Percentiles rank a stretch among this genome's conserved stretches.
Conservation (phyloP, 495 filamentous ascomycete species). For the Beverwykella pulmonaria region DNA sequence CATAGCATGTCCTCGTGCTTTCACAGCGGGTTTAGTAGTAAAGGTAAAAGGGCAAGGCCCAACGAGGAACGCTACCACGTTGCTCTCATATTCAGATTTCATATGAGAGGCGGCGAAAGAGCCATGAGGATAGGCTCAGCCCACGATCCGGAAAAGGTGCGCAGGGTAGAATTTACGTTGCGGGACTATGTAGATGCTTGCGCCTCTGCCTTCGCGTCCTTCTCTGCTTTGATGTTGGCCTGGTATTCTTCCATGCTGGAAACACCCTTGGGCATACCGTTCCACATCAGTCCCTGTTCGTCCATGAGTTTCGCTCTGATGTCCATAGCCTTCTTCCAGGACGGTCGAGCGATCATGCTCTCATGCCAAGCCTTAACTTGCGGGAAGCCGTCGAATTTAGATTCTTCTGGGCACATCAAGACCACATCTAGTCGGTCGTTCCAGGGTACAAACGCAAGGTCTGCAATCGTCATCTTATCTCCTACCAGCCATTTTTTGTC, state of each 20-base stretch:
- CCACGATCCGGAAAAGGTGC: too few species aligned
- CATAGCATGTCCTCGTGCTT: too few species aligned
- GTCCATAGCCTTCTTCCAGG: slow-evolving; percentile 26
- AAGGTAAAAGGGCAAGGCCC: too few species aligned
- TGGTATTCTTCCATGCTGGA: slow-evolving; percentile 22
- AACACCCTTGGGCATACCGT: slow-evolving; percentile 22
- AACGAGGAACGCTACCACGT: too few species aligned
- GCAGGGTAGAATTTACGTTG: too few species aligned
- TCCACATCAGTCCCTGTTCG: slow-evolving; percentile 15
- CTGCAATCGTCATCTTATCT: slow-evolving; percentile 55
- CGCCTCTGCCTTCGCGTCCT: neutral
- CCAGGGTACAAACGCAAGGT: slow-evolving; percentile 55
- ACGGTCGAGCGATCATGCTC: slow-evolving; percentile 17
- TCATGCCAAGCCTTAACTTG: slow-evolving; percentile 41
- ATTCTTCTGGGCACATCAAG: slow-evolving; percentile 1
- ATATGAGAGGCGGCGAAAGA: too few species aligned
- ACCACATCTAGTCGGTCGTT: slow-evolving; percentile 16
- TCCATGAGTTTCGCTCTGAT: slow-evolving; percentile 20
- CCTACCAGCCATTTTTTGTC: slow-evolving; percentile 53
- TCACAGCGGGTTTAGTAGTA: too few species aligned
- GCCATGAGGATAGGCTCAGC: too few species aligned
- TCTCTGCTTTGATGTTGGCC: slow-evolving; percentile 5
- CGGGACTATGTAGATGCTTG: too few species aligned
- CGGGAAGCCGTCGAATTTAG: slow-evolving; percentile 35
- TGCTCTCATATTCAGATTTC: too few species aligned